Evolutionary conservation across 148 eudicot species (phyloP).

Genomic region (Rheum nobile): DNA sequence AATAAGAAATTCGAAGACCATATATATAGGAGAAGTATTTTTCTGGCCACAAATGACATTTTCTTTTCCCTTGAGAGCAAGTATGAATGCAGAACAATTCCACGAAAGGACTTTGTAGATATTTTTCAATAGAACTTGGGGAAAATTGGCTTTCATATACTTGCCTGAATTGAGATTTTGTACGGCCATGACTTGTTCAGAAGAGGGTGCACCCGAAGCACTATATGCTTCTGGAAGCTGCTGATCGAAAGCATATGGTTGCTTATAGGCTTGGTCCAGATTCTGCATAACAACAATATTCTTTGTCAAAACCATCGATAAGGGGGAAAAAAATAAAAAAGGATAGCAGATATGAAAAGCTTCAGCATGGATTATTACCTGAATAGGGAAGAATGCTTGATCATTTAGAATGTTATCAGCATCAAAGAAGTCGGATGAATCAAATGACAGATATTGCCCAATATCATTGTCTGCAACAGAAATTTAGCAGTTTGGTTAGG

Average conservation of each 20-base stretch:
- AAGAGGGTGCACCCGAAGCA: constrained; percentile 16
- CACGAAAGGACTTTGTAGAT: not conserved
- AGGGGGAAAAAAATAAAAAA: not conserved
- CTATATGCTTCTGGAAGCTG: constrained; percentile 16
- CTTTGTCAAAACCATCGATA: not conserved
- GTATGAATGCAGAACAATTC: not conserved
- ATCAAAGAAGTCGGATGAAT: constrained; percentile 23
- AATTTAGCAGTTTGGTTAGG: constrained; percentile 7
- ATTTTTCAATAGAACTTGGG: not conserved
- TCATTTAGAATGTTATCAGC: constrained; percentile 24
- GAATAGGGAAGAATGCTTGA: constrained; percentile 18
- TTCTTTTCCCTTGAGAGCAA: not conserved
- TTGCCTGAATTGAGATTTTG: constrained; percentile 31
- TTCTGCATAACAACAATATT: constrained; percentile 20
- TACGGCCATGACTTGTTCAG: not conserved
- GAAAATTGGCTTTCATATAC: constrained; percentile 2
- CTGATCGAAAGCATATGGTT: constrained; percentile 21
- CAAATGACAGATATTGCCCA: constrained; percentile 27
- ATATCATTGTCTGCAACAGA: constrained; percentile 35
- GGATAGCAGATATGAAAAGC: not conserved
- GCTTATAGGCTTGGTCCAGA: constrained; percentile 18
- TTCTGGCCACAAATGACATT: not conserved
- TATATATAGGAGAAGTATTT: not conserved
- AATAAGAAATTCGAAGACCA: not conserved
- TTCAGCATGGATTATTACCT: constrained; percentile 29